Evolutionary conservation across 148 eudicot genomes (phyloP), one percentile per base, ranked within the genome.

Genomic region (Nepenthes mirabilis): DNA sequence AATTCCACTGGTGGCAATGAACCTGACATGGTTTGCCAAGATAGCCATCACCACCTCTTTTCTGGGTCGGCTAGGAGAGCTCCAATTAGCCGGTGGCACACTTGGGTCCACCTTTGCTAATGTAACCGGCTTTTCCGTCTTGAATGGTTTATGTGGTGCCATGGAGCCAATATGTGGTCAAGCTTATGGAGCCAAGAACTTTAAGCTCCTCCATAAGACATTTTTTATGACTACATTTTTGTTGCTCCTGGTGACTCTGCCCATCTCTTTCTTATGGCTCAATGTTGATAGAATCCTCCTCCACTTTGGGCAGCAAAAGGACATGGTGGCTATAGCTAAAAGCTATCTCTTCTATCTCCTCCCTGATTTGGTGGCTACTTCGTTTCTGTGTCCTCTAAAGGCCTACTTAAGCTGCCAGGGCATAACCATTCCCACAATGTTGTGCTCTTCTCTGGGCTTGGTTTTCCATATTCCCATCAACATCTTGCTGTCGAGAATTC

Each of bases 151-250:
- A 34, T 81, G 76, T 61, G 84, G 79, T 33, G 97, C 91, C 52
- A 90, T 90, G 97, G 95, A 90, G 47, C 95, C 91, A n/a, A 82
- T 86, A 35, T 90, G 97, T 71, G 97, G 97, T 13, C 97, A 90
- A 35, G 97, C 97, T 10, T 82, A 70, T 65, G 97, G 95, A 3
- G 97, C 94, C 36, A 77, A 71, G 49, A 90, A 90, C 67, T 86
- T 72, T 55, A 86, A 68, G 66, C 91, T 86, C 51, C 78, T 90
- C n/a, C 91, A 82, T 55, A 86, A 82, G 74, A 84, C 95, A 52
- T 86, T 90, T 48, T 59, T 86, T 36, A 90, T 86, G 95, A 65
- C 86, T 14, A 74, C 66, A 13, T 50, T 68, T 36, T 63, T 90
- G 56, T 68, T 90, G 11, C 81, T 90, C 5, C 12, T 78, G 5